Conservation (phyloP, 306 rosid species). For the Arachis stenosperma region DNA sequence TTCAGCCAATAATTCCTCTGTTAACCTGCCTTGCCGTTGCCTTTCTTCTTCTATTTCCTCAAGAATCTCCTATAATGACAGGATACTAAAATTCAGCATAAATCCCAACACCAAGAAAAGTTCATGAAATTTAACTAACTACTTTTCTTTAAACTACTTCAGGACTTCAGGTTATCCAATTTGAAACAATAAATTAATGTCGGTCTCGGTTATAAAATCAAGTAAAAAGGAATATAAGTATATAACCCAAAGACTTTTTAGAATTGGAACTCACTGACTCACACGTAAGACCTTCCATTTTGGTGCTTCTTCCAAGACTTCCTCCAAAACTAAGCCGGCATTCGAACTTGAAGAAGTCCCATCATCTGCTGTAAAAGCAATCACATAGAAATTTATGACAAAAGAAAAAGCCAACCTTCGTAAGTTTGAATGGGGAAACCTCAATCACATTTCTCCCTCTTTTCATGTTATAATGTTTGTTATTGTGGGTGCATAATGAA, state of each 20-base stretch:
- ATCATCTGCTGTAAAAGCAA: constrained; percentile 55
- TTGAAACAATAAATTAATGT: constrained; percentile 21
- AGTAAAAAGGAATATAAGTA: constrained; percentile 38
- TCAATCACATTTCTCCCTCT: neutral
- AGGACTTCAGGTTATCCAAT: constrained; percentile 36
- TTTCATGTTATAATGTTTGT: neutral
- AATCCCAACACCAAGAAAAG: constrained; percentile 38
- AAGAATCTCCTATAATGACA: constrained; percentile 73
- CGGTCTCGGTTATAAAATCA: constrained; percentile 22
- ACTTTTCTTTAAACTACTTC: constrained; percentile 16
- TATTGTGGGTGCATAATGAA: constrained; percentile 6
- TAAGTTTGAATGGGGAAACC: constrained; percentile 11
- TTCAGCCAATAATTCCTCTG: constrained; percentile 59
- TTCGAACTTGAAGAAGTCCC: constrained; percentile 54
- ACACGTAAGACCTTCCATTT: constrained; percentile 99
- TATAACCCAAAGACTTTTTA: constrained; percentile 33
- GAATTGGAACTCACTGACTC: constrained; percentile 96
- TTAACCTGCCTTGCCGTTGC: constrained; percentile 48
- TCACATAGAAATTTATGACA: neutral
- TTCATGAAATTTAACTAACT: constrained; percentile 31
- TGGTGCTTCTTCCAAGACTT: constrained; percentile 97
- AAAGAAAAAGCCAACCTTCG: constrained; percentile 15
- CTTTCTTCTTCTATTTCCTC: constrained; percentile 96
- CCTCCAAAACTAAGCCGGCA: constrained; percentile 62
- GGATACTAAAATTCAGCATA: constrained; percentile 30